phyloP scores from a whole-genome alignment of 306 rosid species.

The Citrullus colocynthis region DNA sequence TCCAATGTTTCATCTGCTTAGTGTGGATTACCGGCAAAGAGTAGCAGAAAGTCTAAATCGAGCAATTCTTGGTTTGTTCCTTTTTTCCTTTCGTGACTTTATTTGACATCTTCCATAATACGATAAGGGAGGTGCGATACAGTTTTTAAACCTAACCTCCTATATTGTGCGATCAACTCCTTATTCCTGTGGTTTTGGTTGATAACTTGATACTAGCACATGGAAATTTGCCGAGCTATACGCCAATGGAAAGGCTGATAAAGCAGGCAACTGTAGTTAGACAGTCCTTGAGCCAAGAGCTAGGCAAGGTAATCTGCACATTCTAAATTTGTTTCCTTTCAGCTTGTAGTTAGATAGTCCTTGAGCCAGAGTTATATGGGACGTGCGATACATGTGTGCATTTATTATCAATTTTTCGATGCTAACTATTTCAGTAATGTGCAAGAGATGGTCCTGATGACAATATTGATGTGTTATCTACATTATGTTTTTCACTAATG shows the following conservation, averaged over 20 bases:
- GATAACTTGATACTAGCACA: slow-evolving; percentile 35
- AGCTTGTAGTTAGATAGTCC: no score
- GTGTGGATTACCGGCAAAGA: slow-evolving; percentile 56
- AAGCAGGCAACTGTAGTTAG: slow-evolving; percentile 71
- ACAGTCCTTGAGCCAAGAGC: slow-evolving; percentile 52
- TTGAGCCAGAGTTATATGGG: no score
- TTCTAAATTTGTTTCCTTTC: neutral
- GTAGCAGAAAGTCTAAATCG: slow-evolving; percentile 71
- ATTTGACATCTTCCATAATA: neutral
- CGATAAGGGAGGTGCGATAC: neutral
- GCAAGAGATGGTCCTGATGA: neutral
- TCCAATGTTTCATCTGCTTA: slow-evolving; percentile 81
- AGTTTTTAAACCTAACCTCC: neutral
- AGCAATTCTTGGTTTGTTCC: slow-evolving; percentile 71
- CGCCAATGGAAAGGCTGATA: slow-evolving; percentile 81
- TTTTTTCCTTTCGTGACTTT: slow-evolving; percentile 1
- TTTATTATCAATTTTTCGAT: neutral
- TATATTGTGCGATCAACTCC: neutral
- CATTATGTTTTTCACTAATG: neutral
- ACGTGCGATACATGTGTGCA: neutral
- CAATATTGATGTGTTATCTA: neutral
- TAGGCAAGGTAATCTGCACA: slow-evolving; percentile 45
- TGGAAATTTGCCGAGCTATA: slow-evolving; percentile 54
- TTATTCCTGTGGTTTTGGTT: slow-evolving; percentile 13
- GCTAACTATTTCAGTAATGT: neutral